Evolutionary conservation across 345 rosid genomes (phyloP).

Genomic region (Psidium guajava): DNA sequence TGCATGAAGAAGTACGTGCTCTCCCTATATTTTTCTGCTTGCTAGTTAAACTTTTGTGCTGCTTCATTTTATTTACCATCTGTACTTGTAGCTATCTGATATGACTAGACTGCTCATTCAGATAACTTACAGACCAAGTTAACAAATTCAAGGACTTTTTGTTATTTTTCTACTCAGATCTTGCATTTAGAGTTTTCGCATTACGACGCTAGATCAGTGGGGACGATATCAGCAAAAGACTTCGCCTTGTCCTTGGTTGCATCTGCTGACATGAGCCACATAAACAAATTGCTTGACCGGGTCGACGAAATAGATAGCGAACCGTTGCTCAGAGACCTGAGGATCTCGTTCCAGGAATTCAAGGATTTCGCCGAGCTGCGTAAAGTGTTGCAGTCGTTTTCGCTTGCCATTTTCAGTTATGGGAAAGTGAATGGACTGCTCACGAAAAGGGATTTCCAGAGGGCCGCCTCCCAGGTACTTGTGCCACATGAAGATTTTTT

Average conservation of each 20-base stretch:
- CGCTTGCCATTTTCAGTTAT: constrained; percentile 53
- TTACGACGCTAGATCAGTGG: constrained; percentile 28
- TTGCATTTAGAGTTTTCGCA: constrained; percentile 53
- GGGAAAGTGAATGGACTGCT: constrained; percentile 46
- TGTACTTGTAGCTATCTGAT: neutral
- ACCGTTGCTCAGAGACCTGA: constrained; percentile 17
- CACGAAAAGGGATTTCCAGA: constrained; percentile 49
- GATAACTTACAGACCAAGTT: neutral
- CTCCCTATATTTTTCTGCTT: neutral
- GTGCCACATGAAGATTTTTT: neutral
- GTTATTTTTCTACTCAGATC: constrained; percentile 15
- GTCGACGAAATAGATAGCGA: constrained; percentile 32
- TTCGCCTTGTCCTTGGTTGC: constrained; percentile 59
- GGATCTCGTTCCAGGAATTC: constrained; percentile 44
- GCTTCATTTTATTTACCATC: neutral
- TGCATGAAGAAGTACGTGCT: constrained; percentile 42
- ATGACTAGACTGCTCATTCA: neutral
- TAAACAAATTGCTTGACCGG: constrained; percentile 38
- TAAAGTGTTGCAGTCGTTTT: constrained; percentile 32
- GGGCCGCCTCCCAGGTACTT: constrained; percentile 55
- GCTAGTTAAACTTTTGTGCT: neutral
- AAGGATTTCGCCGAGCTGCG: constrained; percentile 48
- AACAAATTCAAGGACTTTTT: neutral
- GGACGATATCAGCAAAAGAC: constrained; percentile 54
- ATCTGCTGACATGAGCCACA: constrained; percentile 45